phyloP scores from a whole-genome alignment of 208 protist genomes.

The Phytomonas sp. region DNA sequence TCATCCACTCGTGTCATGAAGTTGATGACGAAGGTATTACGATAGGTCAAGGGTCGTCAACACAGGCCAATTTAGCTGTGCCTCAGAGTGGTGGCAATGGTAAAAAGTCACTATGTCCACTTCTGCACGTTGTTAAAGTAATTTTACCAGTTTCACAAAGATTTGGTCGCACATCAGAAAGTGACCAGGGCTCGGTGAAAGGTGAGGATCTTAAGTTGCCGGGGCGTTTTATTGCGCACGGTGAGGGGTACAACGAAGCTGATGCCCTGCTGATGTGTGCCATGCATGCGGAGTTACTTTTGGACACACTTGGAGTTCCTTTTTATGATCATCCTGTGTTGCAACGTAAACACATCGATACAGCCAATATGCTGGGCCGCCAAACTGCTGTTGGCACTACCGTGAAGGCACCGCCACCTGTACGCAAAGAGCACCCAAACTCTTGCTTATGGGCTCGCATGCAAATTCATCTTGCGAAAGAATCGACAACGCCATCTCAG shows the following conservation, averaged over 20 bases:
- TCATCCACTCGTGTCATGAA: neutral
- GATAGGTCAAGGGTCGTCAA: neutral
- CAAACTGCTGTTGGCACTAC: constrained; percentile 29
- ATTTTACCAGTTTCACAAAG: neutral
- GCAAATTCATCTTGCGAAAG: constrained; percentile 4
- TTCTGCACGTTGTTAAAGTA: neutral
- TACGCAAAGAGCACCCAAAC: constrained; percentile 49
- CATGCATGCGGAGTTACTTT: constrained; percentile 74
- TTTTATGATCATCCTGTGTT: constrained; percentile 64
- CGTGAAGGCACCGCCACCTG: constrained; percentile 31
- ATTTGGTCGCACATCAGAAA: neutral
- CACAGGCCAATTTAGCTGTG: neutral
- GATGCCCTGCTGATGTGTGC: constrained; percentile 67
- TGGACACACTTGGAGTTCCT: constrained; percentile 62
- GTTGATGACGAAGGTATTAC: neutral
- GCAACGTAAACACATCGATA: constrained; percentile 72
- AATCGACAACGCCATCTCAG: neutral
- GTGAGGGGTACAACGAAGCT: constrained; percentile 54
- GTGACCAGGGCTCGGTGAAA: neutral
- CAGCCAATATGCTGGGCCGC: constrained; percentile 54
- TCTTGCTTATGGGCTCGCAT: constrained; percentile 52
- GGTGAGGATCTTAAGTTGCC: neutral
- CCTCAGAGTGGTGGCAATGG: neutral
- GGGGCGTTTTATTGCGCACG: constrained; percentile 31
- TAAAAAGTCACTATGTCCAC: neutral